Conservation (phyloP, 345 rosid genomes). For the Zanthoxylum bungeanum region DNA sequence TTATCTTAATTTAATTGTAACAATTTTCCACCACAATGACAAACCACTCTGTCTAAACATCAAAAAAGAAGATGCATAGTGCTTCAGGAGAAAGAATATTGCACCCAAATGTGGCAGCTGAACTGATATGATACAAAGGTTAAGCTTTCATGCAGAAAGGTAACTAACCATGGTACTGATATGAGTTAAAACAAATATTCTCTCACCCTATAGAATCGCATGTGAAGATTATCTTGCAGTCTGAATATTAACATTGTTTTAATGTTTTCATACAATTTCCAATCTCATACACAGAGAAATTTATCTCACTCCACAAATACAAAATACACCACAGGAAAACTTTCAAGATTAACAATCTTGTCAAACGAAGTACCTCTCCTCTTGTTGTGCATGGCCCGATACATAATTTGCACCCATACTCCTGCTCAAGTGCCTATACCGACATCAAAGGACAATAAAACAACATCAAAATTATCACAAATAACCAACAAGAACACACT, state of each 20-base stretch:
- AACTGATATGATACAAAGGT: neutral
- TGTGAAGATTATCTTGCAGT: neutral
- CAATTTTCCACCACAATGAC: slow-evolving; percentile 3
- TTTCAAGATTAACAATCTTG: neutral
- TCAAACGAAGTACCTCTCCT: slow-evolving; percentile 68
- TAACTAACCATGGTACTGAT: neutral
- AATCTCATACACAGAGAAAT: neutral
- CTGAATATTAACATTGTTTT: neutral
- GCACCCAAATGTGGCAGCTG: neutral
- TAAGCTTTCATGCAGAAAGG: too few species aligned
- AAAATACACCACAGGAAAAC: neutral
- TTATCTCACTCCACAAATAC: neutral
- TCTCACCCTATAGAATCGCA: neutral
- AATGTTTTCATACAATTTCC: neutral
- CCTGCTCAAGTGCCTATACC: slow-evolving; percentile 73
- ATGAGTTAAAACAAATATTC: neutral
- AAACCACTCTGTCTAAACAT: neutral
- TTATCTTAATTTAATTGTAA: neutral
- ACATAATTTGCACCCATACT: slow-evolving; percentile 91
- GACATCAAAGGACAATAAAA: neutral
- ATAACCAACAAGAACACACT: neutral
- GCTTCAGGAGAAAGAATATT: neutral
- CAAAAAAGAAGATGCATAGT: neutral
- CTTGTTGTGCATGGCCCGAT: slow-evolving; percentile 98
- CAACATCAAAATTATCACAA: slow-evolving; percentile 5